Conservation (phyloP, 1,284 basidiomycete genomes). For the Lentinula novae-zelandiae region DNA sequence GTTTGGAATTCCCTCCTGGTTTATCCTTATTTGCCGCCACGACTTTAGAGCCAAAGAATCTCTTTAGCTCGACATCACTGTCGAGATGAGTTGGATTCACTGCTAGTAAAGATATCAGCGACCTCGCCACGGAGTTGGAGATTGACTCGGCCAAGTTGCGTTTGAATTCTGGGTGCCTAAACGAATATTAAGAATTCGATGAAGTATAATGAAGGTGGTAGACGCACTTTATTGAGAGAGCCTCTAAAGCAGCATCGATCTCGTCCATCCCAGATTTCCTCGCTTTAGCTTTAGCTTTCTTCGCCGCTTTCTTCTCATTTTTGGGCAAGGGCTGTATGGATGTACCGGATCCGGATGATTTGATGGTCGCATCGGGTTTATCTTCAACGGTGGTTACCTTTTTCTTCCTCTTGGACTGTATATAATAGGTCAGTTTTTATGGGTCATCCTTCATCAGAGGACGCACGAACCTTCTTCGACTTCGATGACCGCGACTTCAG, state of each 20-base stretch:
- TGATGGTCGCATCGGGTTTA: slow-evolving; percentile 7
- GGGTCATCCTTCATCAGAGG: not conserved
- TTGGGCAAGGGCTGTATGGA: slow-evolving; percentile 17
- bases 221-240: slow-evolving; percentile 74
- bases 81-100: slow-evolving; percentile 81
- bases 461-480: slow-evolving; percentile 25
- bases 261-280: slow-evolving; percentile 61
- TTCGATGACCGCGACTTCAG: slow-evolving; percentile 21
- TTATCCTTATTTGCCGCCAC: slow-evolving; percentile 32
- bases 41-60: slow-evolving; percentile 90
- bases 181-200: not conserved
- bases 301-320: slow-evolving; percentile 43
- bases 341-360: slow-evolving; percentile 8
- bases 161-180: slow-evolving; percentile 55
- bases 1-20: not conserved
- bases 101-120: slow-evolving; percentile 54
- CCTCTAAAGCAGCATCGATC: slow-evolving; percentile 77
- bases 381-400: slow-evolving; percentile 17
- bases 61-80: slow-evolving; percentile 82
- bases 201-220: not conserved
- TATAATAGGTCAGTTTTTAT: not conserved
- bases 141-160: slow-evolving; percentile 29
- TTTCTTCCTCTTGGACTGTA: slow-evolving; percentile 34
- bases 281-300: slow-evolving; percentile 62
- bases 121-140: slow-evolving; percentile 22